Evolutionary conservation across 345 rosid species (phyloP).

Genomic region (Triadica sebifera): DNA sequence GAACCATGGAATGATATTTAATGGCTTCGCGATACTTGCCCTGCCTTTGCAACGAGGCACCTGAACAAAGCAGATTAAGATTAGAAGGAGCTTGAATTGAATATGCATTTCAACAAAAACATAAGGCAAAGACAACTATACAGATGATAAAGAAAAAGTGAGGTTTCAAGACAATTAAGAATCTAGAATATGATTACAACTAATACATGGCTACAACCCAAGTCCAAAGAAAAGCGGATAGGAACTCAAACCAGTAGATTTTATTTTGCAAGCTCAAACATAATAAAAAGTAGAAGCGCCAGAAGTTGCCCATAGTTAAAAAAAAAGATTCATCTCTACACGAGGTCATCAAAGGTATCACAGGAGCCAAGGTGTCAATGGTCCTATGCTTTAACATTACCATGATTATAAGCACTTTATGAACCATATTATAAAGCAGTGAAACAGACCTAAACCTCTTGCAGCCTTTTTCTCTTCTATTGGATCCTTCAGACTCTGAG

Average conservation of each 20-base stretch:
- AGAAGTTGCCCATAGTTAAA: background rate
- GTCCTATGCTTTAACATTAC: too few relatives aligned
- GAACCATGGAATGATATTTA: constrained; percentile 73
- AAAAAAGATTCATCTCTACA: background rate
- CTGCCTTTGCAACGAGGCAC: constrained; percentile 86
- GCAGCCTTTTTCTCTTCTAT: constrained; percentile 89
- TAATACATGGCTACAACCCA: too few relatives aligned
- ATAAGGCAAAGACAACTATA: background rate
- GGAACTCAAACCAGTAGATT: background rate
- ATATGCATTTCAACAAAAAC: background rate
- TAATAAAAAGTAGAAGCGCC: background rate
- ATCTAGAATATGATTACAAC: too few relatives aligned
- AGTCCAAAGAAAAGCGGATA: too few relatives aligned
- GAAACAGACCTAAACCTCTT: constrained; percentile 70
- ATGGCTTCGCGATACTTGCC: constrained; percentile 79
- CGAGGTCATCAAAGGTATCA: background rate
- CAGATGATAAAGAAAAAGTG: background rate
- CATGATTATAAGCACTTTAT: background rate
- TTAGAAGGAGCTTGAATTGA: background rate
- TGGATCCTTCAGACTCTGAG: constrained; percentile 63
- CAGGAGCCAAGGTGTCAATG: background rate
- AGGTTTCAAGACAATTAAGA: background rate
- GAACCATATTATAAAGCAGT: background rate
- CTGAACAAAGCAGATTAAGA: constrained; percentile 28
- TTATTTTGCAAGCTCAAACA: background rate